Evolutionary conservation across 257 asterid species (phyloP).

Genomic region (Orobanche coerulescens): DNA sequence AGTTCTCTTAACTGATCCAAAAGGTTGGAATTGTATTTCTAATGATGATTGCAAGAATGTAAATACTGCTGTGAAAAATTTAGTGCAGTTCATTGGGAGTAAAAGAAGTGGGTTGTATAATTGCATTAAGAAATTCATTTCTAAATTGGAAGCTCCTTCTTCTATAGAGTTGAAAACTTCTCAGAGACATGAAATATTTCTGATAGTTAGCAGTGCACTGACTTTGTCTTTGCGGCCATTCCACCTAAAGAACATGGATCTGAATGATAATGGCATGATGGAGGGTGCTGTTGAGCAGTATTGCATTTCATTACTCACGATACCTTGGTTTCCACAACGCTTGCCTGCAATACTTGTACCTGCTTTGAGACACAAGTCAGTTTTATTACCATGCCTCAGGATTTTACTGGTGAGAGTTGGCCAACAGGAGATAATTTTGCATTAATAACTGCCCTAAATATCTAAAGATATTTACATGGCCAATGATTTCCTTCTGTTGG

Average conservation of each 20-base stretch:
- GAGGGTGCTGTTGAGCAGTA: constrained; percentile 58
- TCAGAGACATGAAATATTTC: constrained; percentile 59
- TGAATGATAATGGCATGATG: constrained; percentile 33
- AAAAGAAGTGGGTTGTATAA: constrained; percentile 48
- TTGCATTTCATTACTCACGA: constrained; percentile 61
- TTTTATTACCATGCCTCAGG: constrained; percentile 72
- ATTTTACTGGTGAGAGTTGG: constrained; percentile 66
- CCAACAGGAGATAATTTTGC: constrained; percentile 15
- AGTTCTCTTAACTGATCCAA: constrained; percentile 71
- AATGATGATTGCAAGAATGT: constrained; percentile 38
- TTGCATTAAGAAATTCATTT: constrained; percentile 60
- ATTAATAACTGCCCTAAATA: constrained; percentile 10
- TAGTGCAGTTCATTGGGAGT: constrained; percentile 58
- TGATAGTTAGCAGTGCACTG: constrained; percentile 76
- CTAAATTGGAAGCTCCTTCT: constrained; percentile 51
- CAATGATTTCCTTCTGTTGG: constrained; percentile 11
- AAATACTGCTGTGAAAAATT: constrained; percentile 45
- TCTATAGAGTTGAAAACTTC: constrained; percentile 32
- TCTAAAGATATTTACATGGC: constrained; percentile 1
- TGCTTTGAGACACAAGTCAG: constrained; percentile 81
- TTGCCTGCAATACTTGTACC: constrained; percentile 75
- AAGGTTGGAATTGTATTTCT: constrained; percentile 69
- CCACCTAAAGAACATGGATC: constrained; percentile 38
- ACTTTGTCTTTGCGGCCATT: constrained; percentile 84
- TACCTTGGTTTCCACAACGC: constrained; percentile 87